Base-by-base conservation (phyloP, 495 filamentous ascomycete species). In the Daldinia vernicosa region DNA sequence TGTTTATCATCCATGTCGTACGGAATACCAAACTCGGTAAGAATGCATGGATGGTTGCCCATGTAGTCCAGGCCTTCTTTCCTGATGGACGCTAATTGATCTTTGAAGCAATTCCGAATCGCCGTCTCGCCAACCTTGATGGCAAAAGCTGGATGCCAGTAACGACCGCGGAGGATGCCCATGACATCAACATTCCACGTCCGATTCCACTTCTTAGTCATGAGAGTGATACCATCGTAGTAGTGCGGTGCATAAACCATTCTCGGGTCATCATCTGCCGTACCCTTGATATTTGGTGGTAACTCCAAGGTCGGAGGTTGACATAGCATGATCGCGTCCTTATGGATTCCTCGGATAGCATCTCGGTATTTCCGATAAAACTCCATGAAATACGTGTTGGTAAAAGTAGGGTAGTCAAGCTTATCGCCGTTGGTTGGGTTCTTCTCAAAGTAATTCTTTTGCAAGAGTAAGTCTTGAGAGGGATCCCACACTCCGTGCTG, bases 161-260 rank as follows among this genome's bases (percentile, higher is more conserved):
- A 99, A 65, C 90, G 90, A 12, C 96, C 95, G 28, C 95, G 89
- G 47, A 99, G 86, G 12, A 98, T 84, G 2, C 95, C 95, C 62
- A 98, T 89, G 22, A 99, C 93, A 80, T 99, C 95, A 15, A 99
- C 90, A 74, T 99, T 99, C 90, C 95, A 99, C 22, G 90, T 86
- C 0, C 94, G 90, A 76, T 98, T 99, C 95, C 96, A 99, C 78
- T 96, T 96, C 81, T 99, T 99, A 22, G 92, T 98, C 87, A 99
- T 91, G 37, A 99, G 86, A 0, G 95, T 99, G 24, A 99, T 89
- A 12, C 96, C 95, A 76, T 99, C 95, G 77, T 99, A 99, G 76
- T 90, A 99, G 80, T 99, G 95, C 11, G 93, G 93, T 3, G 95
- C 89, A 77, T 97, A 98, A 11, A 94, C 91, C 87, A 98, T 90